Evolutionary conservation across 768 basidiomycete species (phyloP).

Genomic region (Termitomyces sp.): DNA sequence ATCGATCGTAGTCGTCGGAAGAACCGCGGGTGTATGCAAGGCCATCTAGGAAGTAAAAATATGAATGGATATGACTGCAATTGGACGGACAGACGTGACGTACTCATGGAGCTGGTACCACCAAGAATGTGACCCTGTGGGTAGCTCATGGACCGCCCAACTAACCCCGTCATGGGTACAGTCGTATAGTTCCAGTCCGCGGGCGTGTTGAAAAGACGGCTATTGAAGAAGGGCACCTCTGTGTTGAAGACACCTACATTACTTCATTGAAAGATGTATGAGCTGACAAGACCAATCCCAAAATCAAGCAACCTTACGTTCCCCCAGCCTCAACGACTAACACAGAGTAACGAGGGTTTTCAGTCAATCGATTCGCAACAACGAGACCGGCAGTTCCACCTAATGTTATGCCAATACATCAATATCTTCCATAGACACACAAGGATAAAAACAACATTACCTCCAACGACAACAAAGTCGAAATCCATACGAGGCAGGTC

Average conservation of each 20-base stretch:
- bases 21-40: constrained; percentile 26
- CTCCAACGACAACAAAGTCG: constrained; percentile 22
- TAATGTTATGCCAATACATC: background rate
- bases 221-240: constrained; percentile 16
- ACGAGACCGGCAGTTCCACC: constrained; percentile 19
- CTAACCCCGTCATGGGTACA: constrained; percentile 7
- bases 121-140: constrained; percentile 16
- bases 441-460: constrained; percentile 2
- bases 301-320: constrained; percentile 7
- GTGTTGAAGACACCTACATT: constrained; percentile 10
- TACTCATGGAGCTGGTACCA: constrained; percentile 15
- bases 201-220: constrained; percentile 8
- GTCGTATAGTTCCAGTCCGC: constrained; percentile 18
- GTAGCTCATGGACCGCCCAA: constrained; percentile 10
- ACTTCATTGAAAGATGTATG: background rate
- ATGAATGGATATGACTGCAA: background rate
- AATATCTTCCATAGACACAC: background rate
- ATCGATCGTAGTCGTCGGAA: constrained; percentile 26
- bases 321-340: constrained; percentile 17
- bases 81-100: background rate
- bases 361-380: constrained; percentile 15
- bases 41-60: background rate
- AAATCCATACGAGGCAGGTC: constrained; percentile 11
- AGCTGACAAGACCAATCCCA: background rate
- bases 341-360: constrained; percentile 12